These are phyloP conservation scores for Microdochium nivale DNA, from an alignment of 2,329 filamentous ascomycete genomes.

Conservation along the genomic window DNA sequence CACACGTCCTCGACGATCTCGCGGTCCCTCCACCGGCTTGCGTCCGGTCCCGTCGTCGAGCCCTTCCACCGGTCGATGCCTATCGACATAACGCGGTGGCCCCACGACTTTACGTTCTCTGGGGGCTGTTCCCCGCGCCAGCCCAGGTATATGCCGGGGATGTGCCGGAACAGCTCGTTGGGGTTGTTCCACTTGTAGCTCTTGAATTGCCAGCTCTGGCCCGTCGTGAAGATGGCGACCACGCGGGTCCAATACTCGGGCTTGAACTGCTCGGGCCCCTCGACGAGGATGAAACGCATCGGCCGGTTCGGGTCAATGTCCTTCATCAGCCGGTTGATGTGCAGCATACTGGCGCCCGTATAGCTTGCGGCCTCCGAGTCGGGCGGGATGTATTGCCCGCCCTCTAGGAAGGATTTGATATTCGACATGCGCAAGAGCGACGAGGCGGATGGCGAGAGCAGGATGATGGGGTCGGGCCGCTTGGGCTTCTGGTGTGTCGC, in stretches of 20 bases:
- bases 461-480: slow-evolving; percentile 77
- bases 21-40: slow-evolving; percentile 70
- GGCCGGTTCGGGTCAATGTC: slow-evolving; percentile 61
- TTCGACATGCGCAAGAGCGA: slow-evolving; percentile 93
- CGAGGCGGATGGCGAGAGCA: slow-evolving; percentile 91
- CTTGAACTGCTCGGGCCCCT: slow-evolving; percentile 89
- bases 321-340: slow-evolving; percentile 71
- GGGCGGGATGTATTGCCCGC: slow-evolving; percentile 71
- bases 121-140: slow-evolving; percentile 81
- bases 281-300: slow-evolving; percentile 90
- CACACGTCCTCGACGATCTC: slow-evolving; percentile 92
- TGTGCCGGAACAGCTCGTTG: slow-evolving; percentile 80
- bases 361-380: slow-evolving; percentile 53
- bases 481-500: slow-evolving; percentile 45
- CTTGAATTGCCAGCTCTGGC: slow-evolving; percentile 98
- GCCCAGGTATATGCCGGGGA: slow-evolving; percentile 80
- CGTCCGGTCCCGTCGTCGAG: slow-evolving; percentile 35
- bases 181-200: slow-evolving; percentile 93
- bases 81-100: slow-evolving; percentile 70
- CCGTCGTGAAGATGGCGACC: slow-evolving; percentile 94
- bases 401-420: slow-evolving; percentile 86
- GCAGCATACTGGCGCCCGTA: slow-evolving; percentile 69
- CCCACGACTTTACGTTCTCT: slow-evolving; percentile 73
- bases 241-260: slow-evolving; percentile 96
- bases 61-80: slow-evolving; percentile 78